These are phyloP conservation scores for Aspergillus asperescens DNA, from an alignment of 495 filamentous ascomycete species.

Conservation along the genomic window DNA sequence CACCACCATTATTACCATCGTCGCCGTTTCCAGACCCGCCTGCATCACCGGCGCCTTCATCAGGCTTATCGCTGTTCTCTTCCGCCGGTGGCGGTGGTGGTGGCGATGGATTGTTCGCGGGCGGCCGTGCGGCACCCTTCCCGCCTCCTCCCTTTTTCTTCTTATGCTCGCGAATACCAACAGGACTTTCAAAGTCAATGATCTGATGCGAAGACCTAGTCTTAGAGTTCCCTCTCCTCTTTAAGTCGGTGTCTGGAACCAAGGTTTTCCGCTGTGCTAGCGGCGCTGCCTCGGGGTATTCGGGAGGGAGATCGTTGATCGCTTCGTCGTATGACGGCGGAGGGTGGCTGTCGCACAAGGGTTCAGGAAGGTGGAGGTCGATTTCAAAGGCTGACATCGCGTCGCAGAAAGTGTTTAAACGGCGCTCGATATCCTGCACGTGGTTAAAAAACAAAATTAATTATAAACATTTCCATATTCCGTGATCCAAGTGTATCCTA, in stretches of 20 bases:
- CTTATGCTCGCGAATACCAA: constrained; percentile 45
- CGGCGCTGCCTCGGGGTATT: constrained; percentile 31
- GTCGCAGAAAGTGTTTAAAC: neutral
- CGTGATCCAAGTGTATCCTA: neutral
- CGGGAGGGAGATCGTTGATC: constrained; percentile 39
- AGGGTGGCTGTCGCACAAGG: constrained; percentile 23
- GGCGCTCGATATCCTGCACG: neutral
- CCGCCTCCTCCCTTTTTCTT: constrained; percentile 34
- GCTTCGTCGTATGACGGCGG: constrained; percentile 45
- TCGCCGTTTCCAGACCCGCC: constrained; percentile 31
- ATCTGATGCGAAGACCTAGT: constrained; percentile 34
- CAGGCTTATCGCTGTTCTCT: constrained; percentile 17
- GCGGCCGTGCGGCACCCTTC: constrained; percentile 23
- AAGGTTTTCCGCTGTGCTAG: constrained; percentile 25
- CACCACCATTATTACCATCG: constrained; percentile 20
- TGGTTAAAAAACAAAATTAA: no score
- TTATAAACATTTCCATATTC: neutral
- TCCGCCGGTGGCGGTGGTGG: constrained; percentile 5
- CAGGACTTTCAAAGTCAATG: constrained; percentile 50
- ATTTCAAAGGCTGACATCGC: constrained; percentile 15
- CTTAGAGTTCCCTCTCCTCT: constrained; percentile 29
- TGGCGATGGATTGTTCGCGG: constrained; percentile 15
- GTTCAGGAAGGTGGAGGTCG: constrained; percentile 13
- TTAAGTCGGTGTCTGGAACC: constrained; percentile 10
- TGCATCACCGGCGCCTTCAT: constrained; percentile 27